Conservation (phyloP, 495 filamentous ascomycete species). For the Hypoxylon lenormandii region DNA sequence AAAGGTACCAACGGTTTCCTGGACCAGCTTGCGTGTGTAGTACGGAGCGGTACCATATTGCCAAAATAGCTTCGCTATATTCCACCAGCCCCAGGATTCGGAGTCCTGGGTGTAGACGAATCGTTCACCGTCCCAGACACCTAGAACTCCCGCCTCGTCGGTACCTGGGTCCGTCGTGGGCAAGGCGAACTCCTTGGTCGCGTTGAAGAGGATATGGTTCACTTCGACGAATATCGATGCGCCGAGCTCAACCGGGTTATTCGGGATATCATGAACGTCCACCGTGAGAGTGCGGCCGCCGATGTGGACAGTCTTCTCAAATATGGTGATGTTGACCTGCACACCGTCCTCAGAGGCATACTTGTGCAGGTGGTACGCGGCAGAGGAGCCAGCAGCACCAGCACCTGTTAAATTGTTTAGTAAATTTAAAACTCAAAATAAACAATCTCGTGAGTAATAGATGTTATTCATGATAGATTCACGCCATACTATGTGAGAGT, state of each 20-base stretch:
- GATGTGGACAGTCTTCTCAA: conserved; percentile 81
- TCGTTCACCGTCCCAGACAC: conserved; percentile 82
- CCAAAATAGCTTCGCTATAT: conserved; percentile 80
- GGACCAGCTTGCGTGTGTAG: conserved; percentile 77
- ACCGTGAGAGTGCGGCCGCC: conserved; percentile 93
- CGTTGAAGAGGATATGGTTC: conserved; percentile 83
- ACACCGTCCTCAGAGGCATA: conserved; percentile 69
- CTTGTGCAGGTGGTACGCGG: conserved; percentile 82
- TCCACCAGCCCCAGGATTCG: conserved; percentile 76
- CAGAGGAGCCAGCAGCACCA: conserved; percentile 86
- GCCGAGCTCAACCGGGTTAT: conserved; percentile 83
- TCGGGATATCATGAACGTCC: conserved; percentile 76
- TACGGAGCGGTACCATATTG: conserved; percentile 85
- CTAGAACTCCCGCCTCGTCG: conserved; percentile 65
- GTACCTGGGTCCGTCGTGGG: conserved; percentile 49
- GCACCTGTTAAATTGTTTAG: conserved; percentile 71
- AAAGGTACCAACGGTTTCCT: conserved; percentile 77
- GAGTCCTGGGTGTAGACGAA: conserved; percentile 76
- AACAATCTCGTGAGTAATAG: not conserved
- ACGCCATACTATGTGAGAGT: not conserved
- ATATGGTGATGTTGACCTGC: conserved; percentile 82
- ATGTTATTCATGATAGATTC: not conserved
- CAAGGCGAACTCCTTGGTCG: conserved; percentile 79
- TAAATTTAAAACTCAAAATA: conserved; percentile 25
- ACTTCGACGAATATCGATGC: conserved; percentile 91